Base-by-base conservation (phyloP, 495 filamentous ascomycete genomes). In the Apiosordaria backusii region DNA sequence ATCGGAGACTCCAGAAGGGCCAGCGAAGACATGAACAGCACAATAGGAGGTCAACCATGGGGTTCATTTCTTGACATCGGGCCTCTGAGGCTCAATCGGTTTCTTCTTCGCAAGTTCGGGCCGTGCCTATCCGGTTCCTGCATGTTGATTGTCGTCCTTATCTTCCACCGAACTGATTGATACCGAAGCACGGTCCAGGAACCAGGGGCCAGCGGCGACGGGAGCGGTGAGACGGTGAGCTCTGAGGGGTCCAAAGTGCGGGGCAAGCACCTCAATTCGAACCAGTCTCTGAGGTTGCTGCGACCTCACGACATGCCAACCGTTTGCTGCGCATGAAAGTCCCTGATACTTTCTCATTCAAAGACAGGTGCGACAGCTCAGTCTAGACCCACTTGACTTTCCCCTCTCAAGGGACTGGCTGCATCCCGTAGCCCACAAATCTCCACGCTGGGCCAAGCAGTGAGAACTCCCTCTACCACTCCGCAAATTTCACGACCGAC, bases 371-470 rank as follows among this genome's bases (percentile, higher is more conserved):
- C 18, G 27, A 21, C n/a, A 40, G 59, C 59, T 61, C 25, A 25
- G 5, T 35, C 26, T 7, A 61, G 26, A 61, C 25, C 59, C 26
- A 27, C 52, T 55, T 19, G 22, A 55, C 26, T 27, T 40, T 40
- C 59, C 26, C 59, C 26, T 45, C 59, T 27, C 59, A 35, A 21
- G 59, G 57, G 59, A 45, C 27, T 2, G 26, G 26, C 26, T 61
- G 59, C 59, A 61, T 35, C 59, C 59, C 59, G 59, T 10, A 61
- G 26, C 59, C 59, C 59, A 61, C 59, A 61, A 61, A 45, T 61
- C 59, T 61, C 59, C 59, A 61, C 59, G 59, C 24, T 61, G 59
- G 26, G 59, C 26, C 25, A n/a, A 61, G 26, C 55, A 24, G 27
- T 19, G 18, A 35, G 29, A 26, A 29, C 27, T 61, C 24, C 59